phyloP scores from a whole-genome alignment of 2,329 filamentous ascomycete species.

The Keithomyces neogunnii region DNA sequence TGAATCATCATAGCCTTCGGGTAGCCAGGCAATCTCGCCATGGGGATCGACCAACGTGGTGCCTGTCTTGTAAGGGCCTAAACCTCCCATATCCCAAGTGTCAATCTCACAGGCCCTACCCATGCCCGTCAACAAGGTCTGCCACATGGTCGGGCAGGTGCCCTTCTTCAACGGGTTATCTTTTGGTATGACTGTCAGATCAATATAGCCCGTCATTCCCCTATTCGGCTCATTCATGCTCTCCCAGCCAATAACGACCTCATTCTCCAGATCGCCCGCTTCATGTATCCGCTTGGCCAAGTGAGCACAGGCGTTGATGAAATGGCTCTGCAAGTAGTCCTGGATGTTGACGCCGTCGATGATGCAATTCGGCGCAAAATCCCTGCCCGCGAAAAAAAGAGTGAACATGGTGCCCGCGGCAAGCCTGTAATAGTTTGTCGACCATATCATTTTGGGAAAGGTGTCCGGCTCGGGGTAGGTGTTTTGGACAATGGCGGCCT shows the following conservation, averaged over 20 bases:
- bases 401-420: conserved; percentile 89
- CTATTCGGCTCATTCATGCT: conserved; percentile 92
- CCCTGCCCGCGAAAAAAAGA: conserved; percentile 80
- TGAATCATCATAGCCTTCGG: conserved; percentile 73
- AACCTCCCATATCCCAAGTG: conserved; percentile 86
- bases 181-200: conserved; percentile 71
- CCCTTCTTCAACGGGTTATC: conserved; percentile 91
- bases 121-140: conserved; percentile 84
- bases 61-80: conserved; percentile 88
- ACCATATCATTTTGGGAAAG: conserved; percentile 99
- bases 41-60: conserved; percentile 77
- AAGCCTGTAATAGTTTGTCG: conserved; percentile 87
- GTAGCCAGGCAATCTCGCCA: conserved; percentile 77
- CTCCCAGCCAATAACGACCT: conserved; percentile 91
- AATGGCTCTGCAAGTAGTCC: conserved; percentile 86
- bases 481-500: conserved; percentile 92
- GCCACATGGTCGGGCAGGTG: conserved; percentile 88
- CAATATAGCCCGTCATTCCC: conserved; percentile 74
- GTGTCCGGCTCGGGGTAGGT: conserved; percentile 76
- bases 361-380: conserved; percentile 93
- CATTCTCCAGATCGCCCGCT: conserved; percentile 78
- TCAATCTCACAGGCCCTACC: conserved; percentile 84
- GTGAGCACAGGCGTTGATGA: conserved; percentile 69
- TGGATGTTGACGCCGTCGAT: conserved; percentile 95
- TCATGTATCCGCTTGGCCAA: conserved; percentile 80